phyloP scores from a whole-genome alignment of 371 early-diverging fungal genomes.

The Umbelopsis sp. region DNA sequence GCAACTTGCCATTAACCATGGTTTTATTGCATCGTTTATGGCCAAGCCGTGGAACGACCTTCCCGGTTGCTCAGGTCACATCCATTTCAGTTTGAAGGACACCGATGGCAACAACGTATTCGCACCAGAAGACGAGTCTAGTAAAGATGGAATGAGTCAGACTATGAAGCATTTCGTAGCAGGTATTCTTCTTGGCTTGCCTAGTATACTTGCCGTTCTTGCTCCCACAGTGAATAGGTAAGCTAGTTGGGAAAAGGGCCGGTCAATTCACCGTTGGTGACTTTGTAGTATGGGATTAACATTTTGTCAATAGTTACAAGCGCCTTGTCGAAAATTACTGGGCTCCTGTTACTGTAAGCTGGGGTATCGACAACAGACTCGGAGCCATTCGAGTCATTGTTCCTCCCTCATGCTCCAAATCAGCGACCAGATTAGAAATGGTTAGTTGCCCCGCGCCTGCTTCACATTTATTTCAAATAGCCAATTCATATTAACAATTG shows the following conservation, averaged over 20 bases:
- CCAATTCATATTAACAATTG: neutral
- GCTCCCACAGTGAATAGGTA: slow-evolving; percentile 84
- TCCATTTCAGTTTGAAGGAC: slow-evolving; percentile 75
- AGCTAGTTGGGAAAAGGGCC: neutral
- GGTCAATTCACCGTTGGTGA: too few species aligned
- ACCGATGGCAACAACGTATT: slow-evolving; percentile 57
- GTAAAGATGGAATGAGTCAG: slow-evolving; percentile 45
- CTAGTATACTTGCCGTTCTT: slow-evolving; percentile 74
- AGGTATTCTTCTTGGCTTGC: slow-evolving; percentile 75
- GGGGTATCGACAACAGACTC: slow-evolving; percentile 82
- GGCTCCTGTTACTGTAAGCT: slow-evolving; percentile 85
- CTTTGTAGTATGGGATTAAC: neutral
- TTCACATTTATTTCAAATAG: neutral
- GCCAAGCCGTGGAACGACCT: slow-evolving; percentile 77
- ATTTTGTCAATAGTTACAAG: slow-evolving; percentile 65
- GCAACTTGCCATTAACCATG: slow-evolving; percentile 71
- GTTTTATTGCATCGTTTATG: slow-evolving; percentile 84
- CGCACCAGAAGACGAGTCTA: slow-evolving; percentile 31
- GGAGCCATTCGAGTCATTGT: slow-evolving; percentile 78
- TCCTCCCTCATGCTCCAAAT: slow-evolving; percentile 69
- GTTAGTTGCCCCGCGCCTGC: slow-evolving; percentile 26
- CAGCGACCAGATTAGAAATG: slow-evolving; percentile 75
- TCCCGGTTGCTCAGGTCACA: slow-evolving; percentile 86
- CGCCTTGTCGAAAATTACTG: slow-evolving; percentile 83
- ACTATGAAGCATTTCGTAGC: slow-evolving; percentile 72